Evolutionary conservation across 345 rosid species (phyloP).

Genomic region (Turnera subulata): DNA sequence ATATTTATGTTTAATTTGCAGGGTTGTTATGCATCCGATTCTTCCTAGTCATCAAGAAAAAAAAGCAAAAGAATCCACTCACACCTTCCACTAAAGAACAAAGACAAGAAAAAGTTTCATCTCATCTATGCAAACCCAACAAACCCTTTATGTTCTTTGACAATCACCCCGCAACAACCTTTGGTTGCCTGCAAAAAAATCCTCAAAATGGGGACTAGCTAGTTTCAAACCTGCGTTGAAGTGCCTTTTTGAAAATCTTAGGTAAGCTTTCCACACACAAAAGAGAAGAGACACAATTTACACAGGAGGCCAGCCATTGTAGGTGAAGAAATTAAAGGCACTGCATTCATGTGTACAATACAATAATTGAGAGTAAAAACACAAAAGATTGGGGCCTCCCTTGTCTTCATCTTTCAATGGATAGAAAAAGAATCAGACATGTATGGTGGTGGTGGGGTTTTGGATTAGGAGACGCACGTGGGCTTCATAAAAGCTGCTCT

Average conservation of each 20-base stretch:
- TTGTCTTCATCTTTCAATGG: neutral
- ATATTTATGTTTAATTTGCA: too few species aligned
- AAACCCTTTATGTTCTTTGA: too few species aligned
- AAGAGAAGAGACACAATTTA: neutral
- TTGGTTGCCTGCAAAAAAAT: neutral
- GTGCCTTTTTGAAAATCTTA: neutral
- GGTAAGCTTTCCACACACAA: too few species aligned
- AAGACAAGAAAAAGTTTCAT: neutral
- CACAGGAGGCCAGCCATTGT: neutral
- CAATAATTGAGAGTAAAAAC: neutral
- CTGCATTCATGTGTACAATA: neutral
- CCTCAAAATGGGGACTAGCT: neutral
- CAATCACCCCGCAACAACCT: neutral
- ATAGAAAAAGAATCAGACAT: slow-evolving; percentile 1
- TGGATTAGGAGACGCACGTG: slow-evolving; percentile 36
- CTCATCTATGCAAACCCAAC: too few species aligned
- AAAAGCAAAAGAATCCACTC: too few species aligned
- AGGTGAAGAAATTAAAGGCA: too few species aligned
- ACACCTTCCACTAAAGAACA: neutral
- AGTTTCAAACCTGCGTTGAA: neutral
- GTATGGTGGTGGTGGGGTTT: slow-evolving; percentile 27
- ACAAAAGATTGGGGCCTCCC: neutral
- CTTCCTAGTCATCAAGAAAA: too few species aligned
- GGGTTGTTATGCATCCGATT: too few species aligned
- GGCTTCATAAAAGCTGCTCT: slow-evolving; percentile 32